A percentile compares a stretch with the other conserved stretches of the same genome.
These are phyloP conservation scores for Tricholoma hemisulphureum DNA, from an alignment of 768 basidiomycete species.

Conservation along the genomic window DNA sequence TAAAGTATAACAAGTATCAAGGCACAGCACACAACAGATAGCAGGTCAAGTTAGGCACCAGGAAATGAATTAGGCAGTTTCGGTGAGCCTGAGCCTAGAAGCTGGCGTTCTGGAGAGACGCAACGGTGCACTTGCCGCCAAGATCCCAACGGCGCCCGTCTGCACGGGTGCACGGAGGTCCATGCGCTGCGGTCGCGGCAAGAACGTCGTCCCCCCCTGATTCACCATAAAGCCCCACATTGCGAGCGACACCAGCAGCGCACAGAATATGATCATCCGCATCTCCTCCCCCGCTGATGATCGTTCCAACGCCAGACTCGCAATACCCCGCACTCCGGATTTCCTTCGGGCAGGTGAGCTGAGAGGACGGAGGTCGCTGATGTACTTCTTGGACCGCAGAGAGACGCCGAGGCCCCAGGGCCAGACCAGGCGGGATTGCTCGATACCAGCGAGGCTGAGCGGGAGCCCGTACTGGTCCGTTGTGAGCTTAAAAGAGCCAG, in stretches of 20 bases:
- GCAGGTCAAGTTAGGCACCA: neutral
- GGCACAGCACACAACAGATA: neutral
- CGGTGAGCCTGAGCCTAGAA: neutral
- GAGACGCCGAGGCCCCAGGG: slow-evolving; percentile 47
- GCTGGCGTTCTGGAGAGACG: neutral
- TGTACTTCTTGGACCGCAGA: slow-evolving; percentile 36
- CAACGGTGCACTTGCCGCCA: slow-evolving; percentile 1
- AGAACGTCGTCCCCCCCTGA: slow-evolving; percentile 2
- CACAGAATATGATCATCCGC: slow-evolving; percentile 56
- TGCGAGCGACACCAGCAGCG: slow-evolving; percentile 47
- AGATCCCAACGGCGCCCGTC: neutral
- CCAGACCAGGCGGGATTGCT: slow-evolving; percentile 48
- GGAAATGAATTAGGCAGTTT: slow-evolving; percentile 7
- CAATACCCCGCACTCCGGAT: slow-evolving; percentile 39
- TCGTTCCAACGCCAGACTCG: slow-evolving; percentile 51
- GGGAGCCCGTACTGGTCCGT: slow-evolving; percentile 69
- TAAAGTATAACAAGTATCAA: neutral
- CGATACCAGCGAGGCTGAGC: slow-evolving; percentile 47
- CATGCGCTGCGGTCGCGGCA: neutral
- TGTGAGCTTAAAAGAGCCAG: slow-evolving; percentile 56
- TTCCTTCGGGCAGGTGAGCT: slow-evolving; percentile 36
- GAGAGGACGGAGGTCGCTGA: slow-evolving; percentile 40
- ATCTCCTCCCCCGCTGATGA: slow-evolving; percentile 69
- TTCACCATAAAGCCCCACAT: slow-evolving; percentile 44
- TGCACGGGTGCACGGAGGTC: neutral